Percentiles rank a stretch among this genome's conserved stretches.
Conservation (phyloP, 208 protist species). For the Acanthamoeba triangularis region DNA sequence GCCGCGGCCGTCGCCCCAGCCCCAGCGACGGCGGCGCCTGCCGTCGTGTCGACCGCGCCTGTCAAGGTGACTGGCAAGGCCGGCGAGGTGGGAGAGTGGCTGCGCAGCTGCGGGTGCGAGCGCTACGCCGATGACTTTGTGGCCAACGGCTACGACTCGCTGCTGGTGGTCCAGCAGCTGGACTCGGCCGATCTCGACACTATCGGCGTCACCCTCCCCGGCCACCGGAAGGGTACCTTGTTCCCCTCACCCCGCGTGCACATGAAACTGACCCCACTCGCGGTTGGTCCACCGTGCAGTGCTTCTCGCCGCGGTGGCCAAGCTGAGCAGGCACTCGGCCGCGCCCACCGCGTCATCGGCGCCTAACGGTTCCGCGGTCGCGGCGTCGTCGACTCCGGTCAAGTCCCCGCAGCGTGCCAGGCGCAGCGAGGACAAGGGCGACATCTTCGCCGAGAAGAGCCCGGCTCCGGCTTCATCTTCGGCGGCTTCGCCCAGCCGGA, state of each 20-base stretch:
- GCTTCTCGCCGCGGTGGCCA: neutral
- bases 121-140: constrained; percentile 23
- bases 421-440: neutral
- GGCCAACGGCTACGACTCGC: constrained; percentile 66
- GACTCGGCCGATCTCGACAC: constrained; percentile 45
- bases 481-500: neutral
- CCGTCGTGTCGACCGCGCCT: neutral
- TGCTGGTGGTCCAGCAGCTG: constrained; percentile 40
- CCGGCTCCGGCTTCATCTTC: neutral
- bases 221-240: constrained; percentile 9
- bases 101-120: constrained; percentile 36
- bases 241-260: neutral
- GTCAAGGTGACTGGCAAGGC: neutral
- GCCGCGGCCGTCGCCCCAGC: neutral
- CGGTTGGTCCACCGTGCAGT: neutral
- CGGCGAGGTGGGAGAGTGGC: constrained; percentile 25
- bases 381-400: neutral
- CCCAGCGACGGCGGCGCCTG: neutral
- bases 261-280: neutral
- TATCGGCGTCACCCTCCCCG: constrained; percentile 47
- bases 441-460: neutral
- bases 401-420: constrained; percentile 13
- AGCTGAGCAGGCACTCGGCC: neutral
- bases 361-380: neutral
- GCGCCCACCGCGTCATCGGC: neutral